A percentile compares a stretch with the other conserved stretches of the same genome.
These are phyloP conservation scores for Endocalyx cinctus DNA, from an alignment of 2,329 filamentous ascomycete genomes.

Conservation along the genomic window DNA sequence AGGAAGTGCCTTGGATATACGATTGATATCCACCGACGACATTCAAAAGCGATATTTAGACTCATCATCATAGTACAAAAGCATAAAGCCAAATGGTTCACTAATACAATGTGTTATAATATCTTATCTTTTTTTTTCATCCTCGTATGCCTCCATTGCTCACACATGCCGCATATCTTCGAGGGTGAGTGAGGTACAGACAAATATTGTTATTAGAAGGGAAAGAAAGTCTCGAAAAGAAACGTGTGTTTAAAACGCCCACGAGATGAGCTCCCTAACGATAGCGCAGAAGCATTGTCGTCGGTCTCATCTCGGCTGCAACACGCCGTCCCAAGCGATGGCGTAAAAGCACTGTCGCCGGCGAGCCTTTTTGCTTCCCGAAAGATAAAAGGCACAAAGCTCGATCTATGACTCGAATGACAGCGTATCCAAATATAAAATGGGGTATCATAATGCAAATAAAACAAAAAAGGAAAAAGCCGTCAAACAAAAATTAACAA, in stretches of 20 bases:
- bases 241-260: constrained; percentile 29
- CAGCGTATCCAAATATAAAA: constrained; percentile 49
- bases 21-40: too few relatives aligned
- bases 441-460: constrained; percentile 45
- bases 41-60: too few relatives aligned
- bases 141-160: too few relatives aligned
- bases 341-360: constrained; percentile 43
- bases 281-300: constrained; percentile 55
- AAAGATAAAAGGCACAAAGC: constrained; percentile 12
- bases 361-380: constrained; percentile 22
- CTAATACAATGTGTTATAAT: too few relatives aligned
- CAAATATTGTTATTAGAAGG: constrained; percentile 8
- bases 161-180: too few relatives aligned
- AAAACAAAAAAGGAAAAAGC: constrained; percentile 13
- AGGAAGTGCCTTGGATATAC: too few relatives aligned
- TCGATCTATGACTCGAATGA: too few relatives aligned
- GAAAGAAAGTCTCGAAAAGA: constrained; percentile 16
- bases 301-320: constrained; percentile 36
- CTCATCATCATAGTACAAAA: too few relatives aligned
- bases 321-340: constrained; percentile 44
- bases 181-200: neutral
- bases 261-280: constrained; percentile 31
- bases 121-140: too few relatives aligned
- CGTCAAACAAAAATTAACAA: constrained; percentile 9
- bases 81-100: too few relatives aligned